Conservation (phyloP, 371 early-diverging fungal genomes). For the Mortierella sp. region DNA sequence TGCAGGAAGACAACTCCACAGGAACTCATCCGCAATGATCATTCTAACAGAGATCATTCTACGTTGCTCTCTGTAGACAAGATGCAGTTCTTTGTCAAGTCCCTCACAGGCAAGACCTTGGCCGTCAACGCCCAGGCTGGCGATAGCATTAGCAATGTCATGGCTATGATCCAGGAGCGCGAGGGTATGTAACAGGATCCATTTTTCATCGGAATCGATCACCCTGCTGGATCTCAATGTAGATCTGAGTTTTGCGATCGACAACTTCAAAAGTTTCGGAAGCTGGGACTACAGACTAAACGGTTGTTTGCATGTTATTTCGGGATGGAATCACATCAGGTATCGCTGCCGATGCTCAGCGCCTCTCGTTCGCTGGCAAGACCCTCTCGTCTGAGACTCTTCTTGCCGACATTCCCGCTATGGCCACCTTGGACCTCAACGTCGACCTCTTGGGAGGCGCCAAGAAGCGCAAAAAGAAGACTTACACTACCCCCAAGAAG, state of each 20-base stretch:
- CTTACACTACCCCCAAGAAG: constrained; percentile 99
- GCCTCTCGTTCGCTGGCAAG: constrained; percentile 94
- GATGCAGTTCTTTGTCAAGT: constrained; percentile 93
- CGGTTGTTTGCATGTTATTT: neutral
- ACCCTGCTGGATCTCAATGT: neutral
- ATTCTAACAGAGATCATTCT: neutral
- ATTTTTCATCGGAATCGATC: constrained; percentile 3
- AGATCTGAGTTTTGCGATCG: constrained; percentile 3
- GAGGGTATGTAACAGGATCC: constrained; percentile 69
- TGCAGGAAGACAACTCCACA: neutral
- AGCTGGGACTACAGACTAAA: constrained; percentile 11
- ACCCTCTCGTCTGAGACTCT: constrained; percentile 88
- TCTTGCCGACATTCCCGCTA: constrained; percentile 88
- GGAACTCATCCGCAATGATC: neutral
- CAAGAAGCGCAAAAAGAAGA: constrained; percentile 99
- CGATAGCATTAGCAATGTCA: constrained; percentile 85
- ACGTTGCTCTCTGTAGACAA: constrained; percentile 19
- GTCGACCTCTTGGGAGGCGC: constrained; percentile 87
- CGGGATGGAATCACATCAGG: constrained; percentile 55
- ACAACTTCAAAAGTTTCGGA: neutral
- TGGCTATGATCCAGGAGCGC: constrained; percentile 90
- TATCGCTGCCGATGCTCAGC: constrained; percentile 93
- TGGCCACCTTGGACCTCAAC: constrained; percentile 90
- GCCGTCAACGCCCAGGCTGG: constrained; percentile 80
- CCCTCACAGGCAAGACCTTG: constrained; percentile 86